Evolutionary conservation across 2,329 filamentous ascomycete genomes (phyloP), one percentile per base, ranked within the genome.

Genomic region (Ophiostoma piceae): DNA sequence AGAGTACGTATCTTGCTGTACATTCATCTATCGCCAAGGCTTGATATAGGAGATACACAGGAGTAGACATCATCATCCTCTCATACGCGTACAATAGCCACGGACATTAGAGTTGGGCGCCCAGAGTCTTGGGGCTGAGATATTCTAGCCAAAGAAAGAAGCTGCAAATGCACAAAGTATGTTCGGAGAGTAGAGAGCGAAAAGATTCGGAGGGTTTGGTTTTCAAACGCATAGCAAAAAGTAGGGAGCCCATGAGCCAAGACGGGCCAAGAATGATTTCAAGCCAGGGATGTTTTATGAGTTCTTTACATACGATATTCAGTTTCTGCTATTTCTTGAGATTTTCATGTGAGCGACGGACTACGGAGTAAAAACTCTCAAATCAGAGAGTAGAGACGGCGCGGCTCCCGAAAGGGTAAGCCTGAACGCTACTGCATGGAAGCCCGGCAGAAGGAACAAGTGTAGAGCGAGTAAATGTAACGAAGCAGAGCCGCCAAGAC

Each of bases 371-470:
- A 29, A 29, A 29, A 29, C 26, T 29, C 26, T 29, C 26, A 29
- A 29, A 29, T 51, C 16, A 51, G n/a, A 22, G 47, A n/a, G 3
- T 8, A n/a, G 26, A 57, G 51, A 57, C 51, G 51, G 51, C 51
- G 51, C 51, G 51, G 51, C 51, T 57, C 51, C 51, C 51, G 26
- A 57, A 57, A 16, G 12, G 51, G 51, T 26, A 57, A 57, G 51
- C 51, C 7, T 14, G 51, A 14, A n/a, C 51, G 51, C 51, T 57
- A 57, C 51, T 57, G 51, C 51, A 57, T 57, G 51, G 51, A 57
- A 57, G 51, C 51, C 22, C 51, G 51, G 51, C 26, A 57, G 51
- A 57, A 57, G 51, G 51, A 57, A 57, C n/a, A 57, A 57, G 51
- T 57, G n/a, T 11, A 26, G 8, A 26, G 7, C 12, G 22, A 57